These are phyloP conservation scores for Seminavis robusta DNA, from an alignment of 108 stramenopile genomes.

Conservation along the genomic window DNA sequence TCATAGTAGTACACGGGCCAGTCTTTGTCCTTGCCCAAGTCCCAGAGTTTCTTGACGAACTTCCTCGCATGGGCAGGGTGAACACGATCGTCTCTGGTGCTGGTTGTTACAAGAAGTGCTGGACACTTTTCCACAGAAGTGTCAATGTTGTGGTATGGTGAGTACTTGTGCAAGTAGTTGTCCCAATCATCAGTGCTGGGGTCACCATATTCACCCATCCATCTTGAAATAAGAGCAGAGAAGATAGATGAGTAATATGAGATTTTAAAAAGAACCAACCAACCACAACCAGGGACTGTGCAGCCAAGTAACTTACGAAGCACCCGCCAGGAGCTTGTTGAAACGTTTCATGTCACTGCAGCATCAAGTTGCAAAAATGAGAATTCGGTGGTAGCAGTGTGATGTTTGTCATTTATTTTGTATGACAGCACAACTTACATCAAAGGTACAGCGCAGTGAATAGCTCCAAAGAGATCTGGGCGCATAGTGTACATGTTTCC, in stretches of 20 bases:
- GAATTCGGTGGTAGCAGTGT: constrained; percentile 24
- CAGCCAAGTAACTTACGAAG: too few relatives aligned
- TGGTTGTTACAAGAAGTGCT: constrained; percentile 79
- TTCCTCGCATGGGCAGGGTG: constrained; percentile 93
- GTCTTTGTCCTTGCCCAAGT: constrained; percentile 60
- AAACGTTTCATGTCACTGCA: constrained; percentile 86
- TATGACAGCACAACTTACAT: constrained; percentile 65
- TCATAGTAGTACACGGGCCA: constrained; percentile 92
- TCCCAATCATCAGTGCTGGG: constrained; percentile 94
- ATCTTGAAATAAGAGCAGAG: too few relatives aligned
- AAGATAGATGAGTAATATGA: too few relatives aligned
- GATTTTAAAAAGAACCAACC: too few relatives aligned
- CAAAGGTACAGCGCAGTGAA: constrained; percentile 93
- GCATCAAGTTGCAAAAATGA: background rate
- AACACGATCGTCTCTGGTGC: constrained; percentile 92
- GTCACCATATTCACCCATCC: constrained; percentile 98
- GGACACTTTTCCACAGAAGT: constrained; percentile 51
- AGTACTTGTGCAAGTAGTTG: constrained; percentile 76
- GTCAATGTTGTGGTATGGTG: constrained; percentile 90
- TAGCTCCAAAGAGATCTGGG: constrained; percentile 94
- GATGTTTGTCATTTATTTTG: constrained; percentile 20
- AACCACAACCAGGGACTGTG: too few relatives aligned
- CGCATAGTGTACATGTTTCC: constrained; percentile 89
- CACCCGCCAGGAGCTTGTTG: constrained; percentile 78
- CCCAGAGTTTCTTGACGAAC: constrained; percentile 79